Evolutionary conservation across 352 stramenopile genomes (phyloP).

Genomic region (Globisporangium ultimum): DNA sequence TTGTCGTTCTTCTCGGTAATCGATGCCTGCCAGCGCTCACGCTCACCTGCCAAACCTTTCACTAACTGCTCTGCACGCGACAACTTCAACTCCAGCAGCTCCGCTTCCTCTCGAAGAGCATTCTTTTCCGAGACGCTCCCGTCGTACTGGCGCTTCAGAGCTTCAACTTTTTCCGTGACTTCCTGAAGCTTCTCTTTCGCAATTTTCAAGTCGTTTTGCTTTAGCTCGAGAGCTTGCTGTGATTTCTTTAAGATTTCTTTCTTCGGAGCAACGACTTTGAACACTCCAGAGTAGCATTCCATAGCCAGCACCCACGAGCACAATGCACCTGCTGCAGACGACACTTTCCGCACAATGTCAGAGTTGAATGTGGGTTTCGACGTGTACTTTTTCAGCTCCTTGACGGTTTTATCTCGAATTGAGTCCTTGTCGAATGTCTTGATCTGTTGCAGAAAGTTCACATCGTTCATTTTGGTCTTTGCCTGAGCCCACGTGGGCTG

Average conservation of each 20-base stretch:
- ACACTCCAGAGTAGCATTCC: constrained; percentile 88
- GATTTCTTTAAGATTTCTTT: constrained; percentile 86
- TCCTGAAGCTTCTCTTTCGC: constrained; percentile 89
- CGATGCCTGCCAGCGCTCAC: constrained; percentile 90
- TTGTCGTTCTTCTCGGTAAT: constrained; percentile 89
- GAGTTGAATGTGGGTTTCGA: constrained; percentile 81
- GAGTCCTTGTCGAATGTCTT: constrained; percentile 97
- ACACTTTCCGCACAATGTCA: constrained; percentile 90
- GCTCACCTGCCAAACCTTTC: constrained; percentile 90
- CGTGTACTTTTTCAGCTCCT: constrained; percentile 94
- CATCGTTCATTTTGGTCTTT: constrained; percentile 93
- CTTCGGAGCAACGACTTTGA: constrained; percentile 88
- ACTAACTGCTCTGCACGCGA: constrained; percentile 94
- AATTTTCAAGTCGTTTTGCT: constrained; percentile 86
- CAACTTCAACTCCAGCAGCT: constrained; percentile 91
- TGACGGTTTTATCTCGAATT: constrained; percentile 91
- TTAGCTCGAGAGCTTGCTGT: constrained; percentile 79
- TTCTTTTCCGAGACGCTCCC: constrained; percentile 93
- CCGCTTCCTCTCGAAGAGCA: constrained; percentile 89
- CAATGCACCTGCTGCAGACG: constrained; percentile 80
- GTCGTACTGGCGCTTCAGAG: constrained; percentile 90
- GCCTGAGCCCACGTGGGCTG: constrained; percentile 90
- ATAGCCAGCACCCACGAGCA: constrained; percentile 93
- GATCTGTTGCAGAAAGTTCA: constrained; percentile 92
- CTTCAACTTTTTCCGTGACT: constrained; percentile 91